phyloP scores from a whole-genome alignment of 768 basidiomycete species.

The Leccinum barrowsii region DNA sequence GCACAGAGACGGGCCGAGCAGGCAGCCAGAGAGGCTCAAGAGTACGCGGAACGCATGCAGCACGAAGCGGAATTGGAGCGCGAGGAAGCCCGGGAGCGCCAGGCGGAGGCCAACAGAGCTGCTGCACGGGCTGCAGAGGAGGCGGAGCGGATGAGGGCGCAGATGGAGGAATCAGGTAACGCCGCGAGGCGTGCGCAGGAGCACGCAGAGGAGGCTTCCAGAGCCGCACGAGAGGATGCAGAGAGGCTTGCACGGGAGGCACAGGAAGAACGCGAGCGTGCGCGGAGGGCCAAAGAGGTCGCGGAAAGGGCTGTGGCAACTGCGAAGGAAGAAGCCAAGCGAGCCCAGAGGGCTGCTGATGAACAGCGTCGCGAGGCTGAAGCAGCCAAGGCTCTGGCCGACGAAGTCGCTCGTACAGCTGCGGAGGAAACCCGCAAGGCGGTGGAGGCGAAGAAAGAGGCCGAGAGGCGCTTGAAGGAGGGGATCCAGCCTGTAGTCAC shows the following conservation, averaged over 20 bases:
- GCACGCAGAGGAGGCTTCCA: conserved; percentile 3
- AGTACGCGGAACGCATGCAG: neutral
- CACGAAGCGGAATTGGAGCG: conserved; percentile 8
- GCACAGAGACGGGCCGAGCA: conserved; percentile 3
- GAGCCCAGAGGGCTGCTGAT: no score
- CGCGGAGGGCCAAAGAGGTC: conserved; percentile 1
- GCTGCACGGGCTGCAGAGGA: conserved; percentile 10
- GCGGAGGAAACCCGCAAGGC: no score
- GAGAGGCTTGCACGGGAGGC: conserved; percentile 2
- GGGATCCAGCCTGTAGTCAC: conserved; percentile 26
- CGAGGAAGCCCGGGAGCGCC: neutral
- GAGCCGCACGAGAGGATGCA: conserved; percentile 6
- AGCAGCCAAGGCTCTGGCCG: no score
- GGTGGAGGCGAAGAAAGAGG: conserved; percentile 17
- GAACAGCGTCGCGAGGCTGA: no score
- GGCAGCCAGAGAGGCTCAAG: conserved; percentile 2
- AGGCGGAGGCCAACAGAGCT: conserved; percentile 5
- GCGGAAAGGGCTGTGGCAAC: no score
- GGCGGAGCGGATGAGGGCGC: neutral
- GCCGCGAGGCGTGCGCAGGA: neutral
- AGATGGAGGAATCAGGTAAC: conserved; percentile 4
- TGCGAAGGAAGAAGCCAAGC: no score
- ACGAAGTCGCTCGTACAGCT: no score
- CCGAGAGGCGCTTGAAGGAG: conserved; percentile 17
- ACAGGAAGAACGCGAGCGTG: conserved; percentile 4